Evolutionary conservation across 352 stramenopile species (phyloP).

Genomic region (Phytopythium litorale): DNA sequence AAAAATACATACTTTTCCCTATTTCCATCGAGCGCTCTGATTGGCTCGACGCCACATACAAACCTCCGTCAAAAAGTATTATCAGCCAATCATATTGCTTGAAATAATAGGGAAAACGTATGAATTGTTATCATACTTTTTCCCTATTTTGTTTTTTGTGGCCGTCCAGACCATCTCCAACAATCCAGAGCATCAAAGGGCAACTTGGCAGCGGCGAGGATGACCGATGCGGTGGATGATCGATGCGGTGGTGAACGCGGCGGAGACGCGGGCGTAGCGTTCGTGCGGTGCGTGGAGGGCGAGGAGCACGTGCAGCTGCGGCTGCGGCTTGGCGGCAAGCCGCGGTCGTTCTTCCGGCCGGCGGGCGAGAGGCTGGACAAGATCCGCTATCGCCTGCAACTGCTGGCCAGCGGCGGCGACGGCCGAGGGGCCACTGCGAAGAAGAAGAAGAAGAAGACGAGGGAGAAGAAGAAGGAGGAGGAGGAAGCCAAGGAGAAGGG

Average conservation of each 20-base stretch:
- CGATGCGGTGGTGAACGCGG: neutral
- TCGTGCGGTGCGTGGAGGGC: slow-evolving; percentile 38
- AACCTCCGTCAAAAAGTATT: no score
- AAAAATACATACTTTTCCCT: no score
- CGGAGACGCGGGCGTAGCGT: slow-evolving; percentile 18
- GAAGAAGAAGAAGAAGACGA: slow-evolving; percentile 25
- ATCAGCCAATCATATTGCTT: no score
- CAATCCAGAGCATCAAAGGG: neutral
- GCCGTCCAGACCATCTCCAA: no score
- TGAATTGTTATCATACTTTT: no score
- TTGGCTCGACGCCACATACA: no score
- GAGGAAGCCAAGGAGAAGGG: no score
- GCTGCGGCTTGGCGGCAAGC: slow-evolving; percentile 39
- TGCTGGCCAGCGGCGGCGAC: slow-evolving; percentile 24
- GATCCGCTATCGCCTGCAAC: slow-evolving; percentile 53
- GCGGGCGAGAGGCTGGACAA: slow-evolving; percentile 45
- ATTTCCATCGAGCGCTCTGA: no score
- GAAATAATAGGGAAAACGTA: no score
- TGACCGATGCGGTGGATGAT: neutral
- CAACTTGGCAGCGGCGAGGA: neutral
- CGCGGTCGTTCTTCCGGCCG: slow-evolving; percentile 45
- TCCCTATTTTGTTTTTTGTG: no score
- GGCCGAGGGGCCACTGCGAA: slow-evolving; percentile 1
- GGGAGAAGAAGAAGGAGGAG: slow-evolving; percentile 6
- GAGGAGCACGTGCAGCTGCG: slow-evolving; percentile 52